Base-by-base conservation (phyloP, 495 filamentous ascomycete genomes). In the Hyaloscypha variabilis region DNA sequence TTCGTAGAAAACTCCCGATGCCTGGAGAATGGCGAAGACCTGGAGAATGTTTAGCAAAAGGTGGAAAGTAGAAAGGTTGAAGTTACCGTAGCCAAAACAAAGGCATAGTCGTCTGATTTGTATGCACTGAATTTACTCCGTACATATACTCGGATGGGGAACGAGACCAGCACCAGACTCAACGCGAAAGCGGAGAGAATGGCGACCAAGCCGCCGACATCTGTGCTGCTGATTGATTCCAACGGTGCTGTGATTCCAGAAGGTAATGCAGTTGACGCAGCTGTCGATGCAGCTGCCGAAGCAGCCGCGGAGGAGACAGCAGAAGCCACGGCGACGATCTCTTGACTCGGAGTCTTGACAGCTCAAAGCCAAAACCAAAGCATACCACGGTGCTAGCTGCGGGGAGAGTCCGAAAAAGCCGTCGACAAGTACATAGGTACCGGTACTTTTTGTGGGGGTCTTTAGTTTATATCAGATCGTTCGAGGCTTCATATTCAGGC, bases 181-280 rank as follows among this genome's bases (percentile, higher is more conserved):
- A 66, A 14, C 13, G 64, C 56, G 29, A 66, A 58, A 6, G 57
- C 58, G 2, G 57, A 26, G 21, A 66, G 63, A 14, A 65, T 60
- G 1, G 56, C 63, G 36, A 65, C 55, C 34, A 65, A 58, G 19
- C 63, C 63, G 49, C 54, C 39, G 23, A 58, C 34, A 65, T 65
- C 55, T 58, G 28, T 52, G 34, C 25, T 21, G 36, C 13, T 58
- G 42, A 65, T 65, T 2, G 13, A 17, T 34, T 51, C 36, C 19
- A 65, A 46, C 17, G 63, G 63, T 36, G 39, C 39, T 23, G 53
- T 24, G 54, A 65, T 25, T 17, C 55, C 63, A 50, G 25, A 25
- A 26, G 58, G 58, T 25, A 61, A 61, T 11, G 58, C 23, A 3
- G 42, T n/a, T 26, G 58, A 30, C 54, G 54, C 25, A 2, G 29